These are phyloP conservation scores for Aspergillus sp. DNA, from an alignment of 2,329 filamentous ascomycete species.

Conservation along the genomic window DNA sequence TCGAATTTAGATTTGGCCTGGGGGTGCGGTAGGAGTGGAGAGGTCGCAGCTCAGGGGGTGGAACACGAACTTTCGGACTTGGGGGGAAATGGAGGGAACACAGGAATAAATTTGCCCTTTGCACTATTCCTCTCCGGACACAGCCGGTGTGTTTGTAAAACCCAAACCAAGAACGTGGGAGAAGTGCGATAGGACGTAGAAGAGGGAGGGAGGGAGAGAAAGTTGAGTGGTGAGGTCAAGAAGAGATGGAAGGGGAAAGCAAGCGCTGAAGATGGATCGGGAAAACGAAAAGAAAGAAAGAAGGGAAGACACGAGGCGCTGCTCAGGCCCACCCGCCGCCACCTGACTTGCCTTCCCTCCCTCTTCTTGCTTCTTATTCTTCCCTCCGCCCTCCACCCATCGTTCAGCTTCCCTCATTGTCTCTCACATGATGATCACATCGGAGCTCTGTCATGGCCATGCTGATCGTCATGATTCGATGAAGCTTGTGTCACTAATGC, in stretches of 20 bases:
- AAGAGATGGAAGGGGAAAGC: not conserved
- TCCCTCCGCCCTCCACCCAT: not conserved
- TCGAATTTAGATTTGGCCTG: not conserved
- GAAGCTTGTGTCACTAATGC: not conserved
- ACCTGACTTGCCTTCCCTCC: not conserved
- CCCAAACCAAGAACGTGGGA: not conserved
- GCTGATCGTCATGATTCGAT: not conserved
- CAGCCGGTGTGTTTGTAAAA: not conserved
- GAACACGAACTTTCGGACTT: not conserved
- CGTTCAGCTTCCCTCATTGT: not conserved
- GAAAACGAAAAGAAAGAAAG: not conserved
- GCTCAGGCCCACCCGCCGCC: not conserved
- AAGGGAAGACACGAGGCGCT: constrained; percentile 2
- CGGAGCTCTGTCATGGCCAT: not conserved
- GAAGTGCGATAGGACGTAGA: not conserved
- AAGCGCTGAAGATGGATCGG: constrained; percentile 1
- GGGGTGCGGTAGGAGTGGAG: constrained; percentile 1
- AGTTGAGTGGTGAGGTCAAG: constrained; percentile 20
- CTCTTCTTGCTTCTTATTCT: not conserved
- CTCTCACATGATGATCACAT: not conserved
- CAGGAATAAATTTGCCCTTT: not conserved
- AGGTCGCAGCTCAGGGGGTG: not conserved
- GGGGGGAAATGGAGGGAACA: not conserved
- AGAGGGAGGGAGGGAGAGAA: not conserved
- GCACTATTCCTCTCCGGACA: not conserved